phyloP scores from a whole-genome alignment of 176 grass and related monocot species.

The Ensete ventricosum region DNA sequence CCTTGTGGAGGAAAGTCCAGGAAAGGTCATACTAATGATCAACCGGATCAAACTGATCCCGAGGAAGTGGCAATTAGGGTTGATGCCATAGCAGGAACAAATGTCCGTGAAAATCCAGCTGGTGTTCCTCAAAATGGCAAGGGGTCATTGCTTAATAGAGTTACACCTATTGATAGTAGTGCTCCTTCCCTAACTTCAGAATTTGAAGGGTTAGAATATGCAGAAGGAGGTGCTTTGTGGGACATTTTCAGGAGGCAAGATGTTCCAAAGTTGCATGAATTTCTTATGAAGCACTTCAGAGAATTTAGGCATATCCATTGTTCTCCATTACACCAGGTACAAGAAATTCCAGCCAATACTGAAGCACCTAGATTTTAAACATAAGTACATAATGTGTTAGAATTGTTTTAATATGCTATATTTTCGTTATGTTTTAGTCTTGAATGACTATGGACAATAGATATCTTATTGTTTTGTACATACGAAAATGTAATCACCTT shows the following conservation, averaged over 20 bases:
- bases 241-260: conserved; percentile 27
- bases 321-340: conserved; percentile 5
- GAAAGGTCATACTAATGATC: not conserved
- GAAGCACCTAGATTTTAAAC: not conserved
- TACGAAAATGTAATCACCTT: not conserved
- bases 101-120: not conserved
- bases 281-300: conserved; percentile 15
- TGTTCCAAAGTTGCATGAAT: conserved; percentile 9
- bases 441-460: not conserved
- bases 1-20: not conserved
- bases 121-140: not conserved
- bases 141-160: not conserved
- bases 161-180: not conserved
- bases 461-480: not conserved
- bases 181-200: not conserved
- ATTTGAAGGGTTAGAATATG: conserved; percentile 1
- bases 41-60: not conserved
- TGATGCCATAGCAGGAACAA: not conserved
- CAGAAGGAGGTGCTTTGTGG: conserved; percentile 23
- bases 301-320: conserved; percentile 20
- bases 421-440: not conserved
- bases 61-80: not conserved
- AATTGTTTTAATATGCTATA: not conserved
- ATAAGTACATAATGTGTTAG: not conserved
- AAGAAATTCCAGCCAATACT: not conserved